Conservation (phyloP, 225 moss, liverwort and hornwort genomes). For the Pseudisothecium myosuroides region DNA sequence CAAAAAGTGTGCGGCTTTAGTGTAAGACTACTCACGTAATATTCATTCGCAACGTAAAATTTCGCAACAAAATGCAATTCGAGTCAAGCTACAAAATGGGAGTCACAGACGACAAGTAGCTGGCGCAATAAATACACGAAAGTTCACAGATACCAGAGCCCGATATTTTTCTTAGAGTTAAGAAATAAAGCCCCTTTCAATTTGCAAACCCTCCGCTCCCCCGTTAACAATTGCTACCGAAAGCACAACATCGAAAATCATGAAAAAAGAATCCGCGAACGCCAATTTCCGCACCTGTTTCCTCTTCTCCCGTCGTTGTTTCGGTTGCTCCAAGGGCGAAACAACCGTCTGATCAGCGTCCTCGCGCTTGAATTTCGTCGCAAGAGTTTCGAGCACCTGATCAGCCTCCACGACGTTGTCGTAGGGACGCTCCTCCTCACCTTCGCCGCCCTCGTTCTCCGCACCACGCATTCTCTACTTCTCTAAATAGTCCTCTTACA, state of each 20-base stretch:
- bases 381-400: conserved; percentile 10
- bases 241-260: not conserved
- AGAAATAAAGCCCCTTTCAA: not conserved
- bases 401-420: conserved; percentile 16
- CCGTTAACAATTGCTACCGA: not conserved
- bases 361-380: conserved; percentile 8
- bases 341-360: conserved; percentile 4
- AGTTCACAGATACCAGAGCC: not conserved
- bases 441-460: not conserved
- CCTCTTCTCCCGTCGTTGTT: not conserved
- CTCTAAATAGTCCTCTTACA: not conserved
- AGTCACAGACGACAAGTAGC: not conserved
- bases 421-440: conserved; percentile 4
- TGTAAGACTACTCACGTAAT: not conserved
- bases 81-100: not conserved
- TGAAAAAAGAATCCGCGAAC: not conserved
- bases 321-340: not conserved
- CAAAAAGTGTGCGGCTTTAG: not conserved
- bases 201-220: not conserved
- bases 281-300: conserved; percentile 10
- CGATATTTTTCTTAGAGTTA: not conserved
- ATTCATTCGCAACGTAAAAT: too few relatives aligned
- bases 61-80: not conserved
- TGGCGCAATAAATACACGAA: not conserved
- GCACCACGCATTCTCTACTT: conserved; percentile 22